Conservation (phyloP, 2,329 filamentous ascomycete species). For the Aspergillus niger region DNA sequence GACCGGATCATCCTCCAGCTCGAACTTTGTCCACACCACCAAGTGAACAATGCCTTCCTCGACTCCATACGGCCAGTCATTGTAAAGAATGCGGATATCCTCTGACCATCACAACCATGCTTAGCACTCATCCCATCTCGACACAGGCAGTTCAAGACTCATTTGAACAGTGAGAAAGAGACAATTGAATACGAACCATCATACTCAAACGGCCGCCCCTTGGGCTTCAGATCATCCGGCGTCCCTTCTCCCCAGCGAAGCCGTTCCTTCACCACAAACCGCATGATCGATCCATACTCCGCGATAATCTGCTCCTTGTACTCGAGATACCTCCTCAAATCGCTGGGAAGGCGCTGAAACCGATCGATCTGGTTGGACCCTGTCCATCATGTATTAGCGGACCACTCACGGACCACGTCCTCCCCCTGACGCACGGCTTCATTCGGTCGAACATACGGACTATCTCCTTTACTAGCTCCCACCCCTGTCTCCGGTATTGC, state of each 20-base stretch:
- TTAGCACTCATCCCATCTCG: not conserved
- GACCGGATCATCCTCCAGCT: conserved; percentile 67
- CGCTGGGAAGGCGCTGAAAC: conserved; percentile 75
- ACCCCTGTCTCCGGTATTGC: conserved; percentile 64
- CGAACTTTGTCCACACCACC: conserved; percentile 91
- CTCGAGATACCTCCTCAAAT: conserved; percentile 74
- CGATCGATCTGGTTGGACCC: conserved; percentile 68
- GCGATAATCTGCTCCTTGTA: conserved; percentile 66
- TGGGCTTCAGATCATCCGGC: conserved; percentile 37
- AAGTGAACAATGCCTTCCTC: conserved; percentile 77
- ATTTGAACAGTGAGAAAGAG: no score
- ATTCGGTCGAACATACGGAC: conserved; percentile 47
- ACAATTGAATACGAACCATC: conserved; percentile 31
- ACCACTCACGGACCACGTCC: not conserved
- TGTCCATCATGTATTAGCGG: conserved; percentile 25
- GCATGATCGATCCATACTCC: conserved; percentile 74
- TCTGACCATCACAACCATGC: conserved; percentile 32
- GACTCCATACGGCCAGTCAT: conserved; percentile 94
- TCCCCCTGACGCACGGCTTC: conserved; percentile 1
- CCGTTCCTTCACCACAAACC: conserved; percentile 71
- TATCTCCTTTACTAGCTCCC: conserved; percentile 68
- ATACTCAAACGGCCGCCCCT: conserved; percentile 35
- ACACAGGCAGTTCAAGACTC: not conserved
- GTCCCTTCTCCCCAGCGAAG: conserved; percentile 64
- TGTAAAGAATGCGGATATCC: conserved; percentile 75